Conservation (phyloP, 2,329 filamentous ascomycete genomes). For the Exophiala xenobiotica region DNA sequence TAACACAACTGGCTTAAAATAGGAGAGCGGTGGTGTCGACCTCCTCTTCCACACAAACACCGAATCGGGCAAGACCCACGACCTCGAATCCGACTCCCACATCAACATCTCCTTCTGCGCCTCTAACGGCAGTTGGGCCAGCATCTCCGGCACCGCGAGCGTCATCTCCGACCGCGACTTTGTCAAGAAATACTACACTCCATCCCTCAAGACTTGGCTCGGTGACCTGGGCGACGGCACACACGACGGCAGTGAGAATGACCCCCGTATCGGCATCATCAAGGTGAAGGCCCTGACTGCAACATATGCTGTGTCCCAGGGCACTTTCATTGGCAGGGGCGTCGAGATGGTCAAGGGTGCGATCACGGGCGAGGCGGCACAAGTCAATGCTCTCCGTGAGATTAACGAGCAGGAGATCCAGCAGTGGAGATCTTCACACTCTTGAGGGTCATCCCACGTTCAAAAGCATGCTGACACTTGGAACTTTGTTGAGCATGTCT, state of each 20-base stretch:
- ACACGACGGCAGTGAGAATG: constrained; percentile 77
- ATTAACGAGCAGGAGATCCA: constrained; percentile 64
- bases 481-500: too few relatives aligned
- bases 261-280: constrained; percentile 80
- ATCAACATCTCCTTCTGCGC: constrained; percentile 83
- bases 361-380: constrained; percentile 68
- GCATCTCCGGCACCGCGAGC: constrained; percentile 69
- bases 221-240: constrained; percentile 80
- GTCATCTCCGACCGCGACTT: constrained; percentile 68
- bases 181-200: constrained; percentile 73
- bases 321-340: constrained; percentile 62
- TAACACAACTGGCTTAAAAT: not conserved
- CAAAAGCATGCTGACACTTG: too few relatives aligned
- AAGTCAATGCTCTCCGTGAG: constrained; percentile 74
- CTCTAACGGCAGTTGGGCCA: constrained; percentile 78
- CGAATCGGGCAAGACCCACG: constrained; percentile 82
- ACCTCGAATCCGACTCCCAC: constrained; percentile 68
- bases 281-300: constrained; percentile 70
- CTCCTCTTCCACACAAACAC: constrained; percentile 91
- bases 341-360: constrained; percentile 74
- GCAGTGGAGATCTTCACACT: constrained; percentile 13
- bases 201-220: constrained; percentile 76
- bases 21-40: constrained; percentile 78
- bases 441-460: too few relatives aligned
- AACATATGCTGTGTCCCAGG: constrained; percentile 67